Evolutionary conservation across 208 protist genomes (phyloP).

Genomic region (Leishmania mexicana): DNA sequence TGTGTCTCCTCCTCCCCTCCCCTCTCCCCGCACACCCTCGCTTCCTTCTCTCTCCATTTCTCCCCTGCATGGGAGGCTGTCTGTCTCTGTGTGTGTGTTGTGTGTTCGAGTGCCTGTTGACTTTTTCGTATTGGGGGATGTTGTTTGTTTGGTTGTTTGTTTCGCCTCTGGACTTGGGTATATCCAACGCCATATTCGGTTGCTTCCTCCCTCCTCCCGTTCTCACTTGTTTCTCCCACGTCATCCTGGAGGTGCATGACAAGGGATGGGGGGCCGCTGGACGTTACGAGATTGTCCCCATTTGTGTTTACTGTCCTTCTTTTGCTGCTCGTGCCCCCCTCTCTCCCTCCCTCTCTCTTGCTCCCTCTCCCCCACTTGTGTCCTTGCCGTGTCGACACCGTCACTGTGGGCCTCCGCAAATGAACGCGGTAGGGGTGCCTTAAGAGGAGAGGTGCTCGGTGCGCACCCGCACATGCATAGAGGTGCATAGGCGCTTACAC

Average conservation of each 20-base stretch:
- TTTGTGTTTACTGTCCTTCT: too few relatives aligned
- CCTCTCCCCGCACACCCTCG: background rate
- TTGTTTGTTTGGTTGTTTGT: background rate
- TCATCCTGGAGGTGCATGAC: too few relatives aligned
- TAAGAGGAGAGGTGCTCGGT: background rate
- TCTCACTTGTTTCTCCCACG: slow-evolving; percentile 5
- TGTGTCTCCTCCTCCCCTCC: background rate
- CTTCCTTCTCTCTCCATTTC: background rate
- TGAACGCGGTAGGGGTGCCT: background rate
- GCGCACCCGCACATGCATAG: background rate
- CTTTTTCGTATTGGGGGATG: too few relatives aligned
- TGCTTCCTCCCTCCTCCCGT: background rate
- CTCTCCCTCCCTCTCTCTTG: too few relatives aligned
- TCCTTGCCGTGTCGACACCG: background rate
- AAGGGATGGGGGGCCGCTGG: too few relatives aligned
- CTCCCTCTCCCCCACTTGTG: too few relatives aligned
- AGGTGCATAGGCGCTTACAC: too few relatives aligned
- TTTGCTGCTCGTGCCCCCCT: too few relatives aligned
- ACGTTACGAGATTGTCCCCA: too few relatives aligned
- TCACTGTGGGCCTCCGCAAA: background rate
- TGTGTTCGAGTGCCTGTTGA: too few relatives aligned
- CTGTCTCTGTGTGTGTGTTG: background rate
- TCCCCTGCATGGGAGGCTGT: background rate
- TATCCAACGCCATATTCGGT: background rate
- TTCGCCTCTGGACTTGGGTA: background rate